Base-by-base conservation (phyloP, 192 early-diverging fungal species). In the Podochytrium sp. region DNA sequence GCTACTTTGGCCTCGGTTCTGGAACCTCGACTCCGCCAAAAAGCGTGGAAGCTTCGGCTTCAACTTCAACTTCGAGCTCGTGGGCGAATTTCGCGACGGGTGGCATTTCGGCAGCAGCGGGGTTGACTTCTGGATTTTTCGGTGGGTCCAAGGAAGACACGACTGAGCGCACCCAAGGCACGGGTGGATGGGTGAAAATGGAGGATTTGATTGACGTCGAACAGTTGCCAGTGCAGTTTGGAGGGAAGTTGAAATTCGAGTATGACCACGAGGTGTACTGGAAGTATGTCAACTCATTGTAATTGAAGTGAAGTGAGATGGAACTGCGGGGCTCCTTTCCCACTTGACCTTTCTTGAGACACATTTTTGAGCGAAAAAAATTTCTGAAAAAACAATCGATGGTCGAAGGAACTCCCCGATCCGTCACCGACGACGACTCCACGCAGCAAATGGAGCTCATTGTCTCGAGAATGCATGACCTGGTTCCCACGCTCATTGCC, bases 181-280 rank as follows among this genome's bases (percentile, higher is more conserved):
- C 63, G 25, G 63, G 40, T 47, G 80, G 84, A 66, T 85, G 81
- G 83, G 78, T 83, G 4, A 81, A 81, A 59, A 56, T 90, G 6
- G 67, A 78, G 38, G 78, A 89, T 25, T 75, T 81, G 52, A 84
- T 91, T 51, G 76, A 74, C 37, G 57, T 71, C 0, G 74, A 85
- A 16, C 84, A 89, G 78, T 76, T 95, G 37, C 87, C 92, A 66
- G 76, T 49, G 12, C 89, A 89, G 49, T 95, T 84, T 82, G 92
- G 92, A 47, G 94, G 94, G 18, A 62, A 78, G 14, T 87, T 79
- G 65, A 74, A 75, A n/a, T 95, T 90, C 83, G 83, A 86, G 59
- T 93, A 87, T 74, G 75, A 90, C 64, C 87, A 89, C 71, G 79
- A 85, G 2, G 74, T 75, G 5, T 95, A 94, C 76, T 95, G 94